phyloP scores from a whole-genome alignment of 768 basidiomycete species.

The Hygrophoropsis aurantiaca region DNA sequence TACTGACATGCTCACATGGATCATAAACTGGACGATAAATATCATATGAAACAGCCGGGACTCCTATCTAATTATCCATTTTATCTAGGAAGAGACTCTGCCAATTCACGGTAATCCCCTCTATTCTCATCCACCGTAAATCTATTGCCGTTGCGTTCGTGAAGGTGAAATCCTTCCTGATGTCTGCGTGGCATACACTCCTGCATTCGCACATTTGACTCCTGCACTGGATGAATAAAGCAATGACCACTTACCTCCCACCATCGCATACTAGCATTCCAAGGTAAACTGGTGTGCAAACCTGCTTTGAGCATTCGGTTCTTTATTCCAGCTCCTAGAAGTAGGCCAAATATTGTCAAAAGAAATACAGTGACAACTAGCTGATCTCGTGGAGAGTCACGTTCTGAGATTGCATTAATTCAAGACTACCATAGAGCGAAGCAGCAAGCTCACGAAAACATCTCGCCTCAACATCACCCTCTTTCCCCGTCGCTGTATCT shows the following conservation, averaged over 20 bases:
- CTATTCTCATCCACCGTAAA: constrained; percentile 30
- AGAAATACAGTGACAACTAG: constrained; percentile 90
- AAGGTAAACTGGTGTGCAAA: constrained; percentile 59
- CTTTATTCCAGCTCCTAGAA: constrained; percentile 84
- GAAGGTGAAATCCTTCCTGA: constrained; percentile 51
- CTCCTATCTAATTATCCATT: constrained; percentile 7
- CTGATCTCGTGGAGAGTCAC: constrained; percentile 95
- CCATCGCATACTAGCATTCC: constrained; percentile 69
- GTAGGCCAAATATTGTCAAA: constrained; percentile 80
- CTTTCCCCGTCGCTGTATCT: constrained; percentile 91
- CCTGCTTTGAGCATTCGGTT: constrained; percentile 80
- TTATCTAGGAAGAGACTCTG: constrained; percentile 25
- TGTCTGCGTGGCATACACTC: constrained; percentile 49
- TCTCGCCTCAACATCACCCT: constrained; percentile 92
- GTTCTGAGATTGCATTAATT: constrained; percentile 52
- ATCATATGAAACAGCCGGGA: too few relatives aligned
- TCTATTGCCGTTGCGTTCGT: constrained; percentile 24
- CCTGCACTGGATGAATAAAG: constrained; percentile 5
- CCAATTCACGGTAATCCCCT: constrained; percentile 48
- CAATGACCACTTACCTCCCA: constrained; percentile 67
- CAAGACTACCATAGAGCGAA: constrained; percentile 27
- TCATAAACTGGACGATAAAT: too few relatives aligned
- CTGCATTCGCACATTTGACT: constrained; percentile 16
- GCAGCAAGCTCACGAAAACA: constrained; percentile 79
- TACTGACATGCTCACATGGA: too few relatives aligned